phyloP scores from a whole-genome alignment of 2,329 filamentous ascomycete genomes.

The Penicillium frequentans region DNA sequence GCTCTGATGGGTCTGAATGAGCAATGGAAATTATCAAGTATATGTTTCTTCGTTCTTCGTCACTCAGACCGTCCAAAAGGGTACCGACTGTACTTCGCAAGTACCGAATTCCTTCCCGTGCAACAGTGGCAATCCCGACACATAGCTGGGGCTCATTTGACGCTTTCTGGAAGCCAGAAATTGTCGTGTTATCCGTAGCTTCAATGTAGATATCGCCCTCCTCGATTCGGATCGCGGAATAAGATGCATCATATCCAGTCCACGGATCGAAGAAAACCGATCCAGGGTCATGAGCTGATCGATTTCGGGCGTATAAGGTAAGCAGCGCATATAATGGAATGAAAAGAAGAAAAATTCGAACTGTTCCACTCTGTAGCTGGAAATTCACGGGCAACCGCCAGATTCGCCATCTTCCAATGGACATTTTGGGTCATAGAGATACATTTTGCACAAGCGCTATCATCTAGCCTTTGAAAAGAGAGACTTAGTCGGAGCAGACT shows the following conservation, averaged over 20 bases:
- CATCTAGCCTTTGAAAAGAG: too few species aligned
- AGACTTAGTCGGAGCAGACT: too few species aligned
- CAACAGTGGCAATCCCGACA: slow-evolving; percentile 46
- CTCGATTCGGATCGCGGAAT: slow-evolving; percentile 21
- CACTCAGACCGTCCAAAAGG: slow-evolving; percentile 44
- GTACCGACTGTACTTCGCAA: slow-evolving; percentile 46
- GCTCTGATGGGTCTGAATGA: slow-evolving; percentile 42
- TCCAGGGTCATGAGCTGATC: slow-evolving; percentile 26
- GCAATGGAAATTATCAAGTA: slow-evolving; percentile 47
- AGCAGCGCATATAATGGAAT: too few species aligned
- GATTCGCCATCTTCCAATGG: too few species aligned
- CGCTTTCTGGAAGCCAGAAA: background rate
- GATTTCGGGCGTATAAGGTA: too few species aligned
- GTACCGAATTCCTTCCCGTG: slow-evolving; percentile 41
- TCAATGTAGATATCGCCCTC: slow-evolving; percentile 26
- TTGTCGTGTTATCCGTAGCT: slow-evolving; percentile 10
- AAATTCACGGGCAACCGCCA: too few species aligned
- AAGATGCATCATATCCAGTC: slow-evolving; percentile 24
- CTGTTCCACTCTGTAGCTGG: too few species aligned
- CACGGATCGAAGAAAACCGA: slow-evolving; percentile 31
- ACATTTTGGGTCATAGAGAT: too few species aligned
- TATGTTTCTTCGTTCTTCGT: slow-evolving; percentile 42
- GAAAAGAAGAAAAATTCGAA: too few species aligned
- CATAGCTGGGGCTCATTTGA: slow-evolving; percentile 31
- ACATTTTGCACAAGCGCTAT: too few species aligned